Evolutionary conservation across 2,329 filamentous ascomycete genomes (phyloP), one percentile per base, ranked within the genome.

Genomic region (Conoideocrella luteorostrata): DNA sequence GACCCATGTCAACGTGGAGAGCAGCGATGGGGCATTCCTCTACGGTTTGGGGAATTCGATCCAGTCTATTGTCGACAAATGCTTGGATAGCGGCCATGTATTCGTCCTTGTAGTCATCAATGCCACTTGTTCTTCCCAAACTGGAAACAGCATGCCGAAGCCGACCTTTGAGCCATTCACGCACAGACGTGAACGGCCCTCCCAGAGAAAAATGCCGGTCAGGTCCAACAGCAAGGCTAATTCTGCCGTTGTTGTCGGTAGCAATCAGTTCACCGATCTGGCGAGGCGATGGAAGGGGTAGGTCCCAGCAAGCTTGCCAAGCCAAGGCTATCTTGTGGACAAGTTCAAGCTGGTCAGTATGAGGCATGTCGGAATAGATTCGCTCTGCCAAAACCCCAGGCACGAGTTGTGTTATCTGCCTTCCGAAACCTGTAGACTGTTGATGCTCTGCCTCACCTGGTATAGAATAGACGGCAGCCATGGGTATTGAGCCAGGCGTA

Each of bases 261-360:
- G 50, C 50, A 38, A 53, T 39, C 21, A 53, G 47, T 34, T 52
- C 46, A 34, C 51, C 50, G 34, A 53, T 53, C 7, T 45, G 35
- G 28, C 33, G 48, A 24, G 32, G 42, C 23, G 47, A 15, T 34
- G 51, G 51, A 22, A 53, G 50, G 10, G 45, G 50, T 15, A 53
- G 36, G 28, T 39, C 24, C 51, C 50, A 53, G 37, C 50, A 52
- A 30, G 50, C 50, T 41, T 53, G 48, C 37, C 44, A 52, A 24
- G 50, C 51, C n/a, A 50, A 40, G 13, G 51, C 51, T 38, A 53
- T 47, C 21, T 44, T 52, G 26, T 36, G 42, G 22, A 53, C 44
- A 46, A 52, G 39, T 7, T 39, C 37, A 11, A 52, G 51, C 36
- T 24, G 50, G 12, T 49, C 44, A 5, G 44, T 22, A 28, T 50